phyloP scores from a whole-genome alignment of 225 moss, liverwort and hornwort genomes.

The Marchantia paleacea region DNA sequence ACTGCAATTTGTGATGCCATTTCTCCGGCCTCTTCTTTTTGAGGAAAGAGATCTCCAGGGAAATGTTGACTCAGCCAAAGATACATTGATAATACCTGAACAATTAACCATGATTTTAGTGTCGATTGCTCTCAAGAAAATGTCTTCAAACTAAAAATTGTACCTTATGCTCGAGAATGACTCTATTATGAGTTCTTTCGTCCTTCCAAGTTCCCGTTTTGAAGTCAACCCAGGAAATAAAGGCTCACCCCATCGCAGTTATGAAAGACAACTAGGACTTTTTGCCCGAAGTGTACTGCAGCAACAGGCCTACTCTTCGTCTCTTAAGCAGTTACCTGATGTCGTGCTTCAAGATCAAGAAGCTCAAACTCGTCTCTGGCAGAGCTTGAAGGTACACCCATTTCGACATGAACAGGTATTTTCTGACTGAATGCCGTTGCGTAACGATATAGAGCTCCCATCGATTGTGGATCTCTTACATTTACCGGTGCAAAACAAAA shows the following conservation, averaged over 20 bases:
- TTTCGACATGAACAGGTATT: conserved; percentile 87
- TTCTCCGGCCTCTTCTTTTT: conserved; percentile 73
- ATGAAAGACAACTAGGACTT: no score
- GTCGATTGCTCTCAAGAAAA: no score
- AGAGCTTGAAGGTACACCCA: conserved; percentile 86
- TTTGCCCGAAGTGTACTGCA: no score
- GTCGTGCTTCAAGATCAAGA: conserved; percentile 88
- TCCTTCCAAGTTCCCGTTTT: no score
- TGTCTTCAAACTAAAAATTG: no score
- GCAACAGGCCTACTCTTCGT: no score
- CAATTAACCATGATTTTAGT: no score
- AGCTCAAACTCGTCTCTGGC: conserved; percentile 93
- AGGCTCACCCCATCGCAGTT: no score
- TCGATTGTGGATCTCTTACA: conserved; percentile 87
- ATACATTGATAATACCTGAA: conserved; percentile 52
- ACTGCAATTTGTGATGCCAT: conserved; percentile 87
- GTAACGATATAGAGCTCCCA: conserved; percentile 84
- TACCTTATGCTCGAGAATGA: no score
- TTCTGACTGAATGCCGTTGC: conserved; percentile 94
- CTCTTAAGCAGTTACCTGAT: conserved; percentile 56
- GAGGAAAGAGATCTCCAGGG: conserved; percentile 78
- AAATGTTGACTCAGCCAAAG: conserved; percentile 93
- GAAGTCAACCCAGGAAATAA: no score
- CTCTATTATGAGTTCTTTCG: no score
- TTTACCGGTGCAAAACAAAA: conserved; percentile 99